These are phyloP conservation scores for Aspergillus clavatus DNA, from an alignment of 2,329 filamentous ascomycete species.

Conservation along the genomic window DNA sequence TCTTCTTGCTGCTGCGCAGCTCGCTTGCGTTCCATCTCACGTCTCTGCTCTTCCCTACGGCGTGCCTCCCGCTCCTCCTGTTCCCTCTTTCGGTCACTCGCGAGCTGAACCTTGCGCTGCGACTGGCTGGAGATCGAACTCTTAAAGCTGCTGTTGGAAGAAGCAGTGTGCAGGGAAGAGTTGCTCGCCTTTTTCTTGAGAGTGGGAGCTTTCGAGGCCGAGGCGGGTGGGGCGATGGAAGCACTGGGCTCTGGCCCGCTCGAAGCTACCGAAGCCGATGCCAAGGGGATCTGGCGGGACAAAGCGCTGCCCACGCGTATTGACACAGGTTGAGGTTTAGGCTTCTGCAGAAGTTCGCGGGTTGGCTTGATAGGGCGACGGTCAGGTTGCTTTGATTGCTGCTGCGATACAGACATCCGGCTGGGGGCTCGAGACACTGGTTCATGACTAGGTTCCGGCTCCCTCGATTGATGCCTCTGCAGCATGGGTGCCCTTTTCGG, in stretches of 20 bases:
- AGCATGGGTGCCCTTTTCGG: slow-evolving; percentile 24
- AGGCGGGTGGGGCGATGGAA: slow-evolving; percentile 41
- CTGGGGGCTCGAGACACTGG: slow-evolving; percentile 23
- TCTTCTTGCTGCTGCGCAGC: slow-evolving; percentile 56
- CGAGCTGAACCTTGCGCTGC: slow-evolving; percentile 66
- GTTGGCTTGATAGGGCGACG: slow-evolving; percentile 42
- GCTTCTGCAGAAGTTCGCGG: slow-evolving; percentile 40
- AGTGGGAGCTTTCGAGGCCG: slow-evolving; percentile 44
- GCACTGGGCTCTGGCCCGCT: slow-evolving; percentile 52
- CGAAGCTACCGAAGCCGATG: slow-evolving; percentile 53
- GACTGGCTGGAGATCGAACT: slow-evolving; percentile 56
- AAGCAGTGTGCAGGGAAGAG: slow-evolving; percentile 54
- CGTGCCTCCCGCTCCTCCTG: slow-evolving; percentile 76
- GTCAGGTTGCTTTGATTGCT: slow-evolving; percentile 32
- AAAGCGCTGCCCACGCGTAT: slow-evolving; percentile 47
- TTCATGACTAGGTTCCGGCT: slow-evolving; percentile 28
- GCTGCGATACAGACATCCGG: slow-evolving; percentile 18
- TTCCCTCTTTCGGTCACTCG: slow-evolving; percentile 77
- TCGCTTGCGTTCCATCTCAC: slow-evolving; percentile 73
- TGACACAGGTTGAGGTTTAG: slow-evolving; percentile 45
- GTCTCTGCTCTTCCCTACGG: slow-evolving; percentile 74
- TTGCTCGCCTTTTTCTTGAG: slow-evolving; percentile 64
- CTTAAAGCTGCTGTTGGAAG: slow-evolving; percentile 57
- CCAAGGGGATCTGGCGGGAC: slow-evolving; percentile 41
- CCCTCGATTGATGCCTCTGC: slow-evolving; percentile 27